Conservation (phyloP, 2,329 filamentous ascomycete genomes). For the Claviceps arundinis region DNA sequence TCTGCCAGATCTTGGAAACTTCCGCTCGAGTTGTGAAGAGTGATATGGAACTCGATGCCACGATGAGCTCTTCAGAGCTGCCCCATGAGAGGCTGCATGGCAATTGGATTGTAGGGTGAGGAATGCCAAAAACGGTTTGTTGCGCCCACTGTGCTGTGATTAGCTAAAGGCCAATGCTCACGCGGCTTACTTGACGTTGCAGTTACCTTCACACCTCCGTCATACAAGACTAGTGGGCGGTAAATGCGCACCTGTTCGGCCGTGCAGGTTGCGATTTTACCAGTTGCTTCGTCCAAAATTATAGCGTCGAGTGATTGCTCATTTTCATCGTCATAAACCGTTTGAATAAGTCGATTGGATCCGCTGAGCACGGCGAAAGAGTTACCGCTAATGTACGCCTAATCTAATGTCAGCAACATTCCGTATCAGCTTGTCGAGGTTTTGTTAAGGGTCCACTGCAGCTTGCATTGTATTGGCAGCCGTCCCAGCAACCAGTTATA, state of each 20-base stretch:
- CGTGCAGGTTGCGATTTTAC: constrained; percentile 72
- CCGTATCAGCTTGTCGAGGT: neutral
- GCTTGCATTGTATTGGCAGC: constrained; percentile 57
- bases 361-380: constrained; percentile 73
- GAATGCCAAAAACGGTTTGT: constrained; percentile 45
- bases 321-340: constrained; percentile 70
- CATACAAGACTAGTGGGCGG: constrained; percentile 55
- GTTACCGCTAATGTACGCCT: constrained; percentile 85
- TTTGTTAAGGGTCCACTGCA: neutral
- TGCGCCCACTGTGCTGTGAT: constrained; percentile 41
- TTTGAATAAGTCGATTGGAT: constrained; percentile 67
- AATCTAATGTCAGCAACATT: constrained; percentile 2
- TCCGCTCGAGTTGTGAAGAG: constrained; percentile 46
- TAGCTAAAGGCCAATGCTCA: constrained; percentile 5
- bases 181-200: neutral
- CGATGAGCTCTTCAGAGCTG: constrained; percentile 66
- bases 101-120: constrained; percentile 19
- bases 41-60: constrained; percentile 56
- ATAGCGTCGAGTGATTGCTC: constrained; percentile 56
- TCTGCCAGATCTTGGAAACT: constrained; percentile 56
- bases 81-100: constrained; percentile 66
- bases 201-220: constrained; percentile 59
- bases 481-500: constrained; percentile 60
- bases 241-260: constrained; percentile 60
- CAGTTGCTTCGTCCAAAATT: constrained; percentile 65